Percentiles rank a stretch among this genome's conserved stretches.
Conservation (phyloP, 179 eudicot genomes). For the Actinidia polygama region DNA sequence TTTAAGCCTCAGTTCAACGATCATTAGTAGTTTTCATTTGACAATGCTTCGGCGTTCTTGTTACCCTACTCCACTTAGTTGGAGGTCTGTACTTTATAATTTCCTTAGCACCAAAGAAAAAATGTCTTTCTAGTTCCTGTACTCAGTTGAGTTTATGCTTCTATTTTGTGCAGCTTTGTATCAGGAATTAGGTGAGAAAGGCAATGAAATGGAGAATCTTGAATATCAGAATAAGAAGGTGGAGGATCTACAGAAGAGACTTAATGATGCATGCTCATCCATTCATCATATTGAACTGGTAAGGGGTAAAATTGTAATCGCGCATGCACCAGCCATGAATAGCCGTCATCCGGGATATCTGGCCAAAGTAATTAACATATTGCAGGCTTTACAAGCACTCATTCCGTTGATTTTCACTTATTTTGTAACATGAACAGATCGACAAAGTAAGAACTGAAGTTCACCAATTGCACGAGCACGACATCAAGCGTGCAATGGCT, state of each 20-base stretch:
- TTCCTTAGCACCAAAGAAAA: too few species aligned
- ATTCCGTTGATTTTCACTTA: neutral
- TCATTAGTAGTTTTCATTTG: neutral
- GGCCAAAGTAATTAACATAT: neutral
- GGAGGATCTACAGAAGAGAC: constrained; percentile 76
- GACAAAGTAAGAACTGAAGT: constrained; percentile 55
- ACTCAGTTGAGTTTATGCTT: neutral
- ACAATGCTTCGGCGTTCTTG: neutral
- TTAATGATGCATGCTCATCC: constrained; percentile 71
- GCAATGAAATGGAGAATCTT: constrained; percentile 67
- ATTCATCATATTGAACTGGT: constrained; percentile 80
- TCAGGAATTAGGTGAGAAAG: constrained; percentile 79
- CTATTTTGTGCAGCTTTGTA: constrained; percentile 69
- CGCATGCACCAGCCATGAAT: neutral
- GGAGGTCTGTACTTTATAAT: neutral
- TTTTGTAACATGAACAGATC: constrained; percentile 48
- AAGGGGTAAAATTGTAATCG: constrained; percentile 27
- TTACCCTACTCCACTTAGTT: constrained; percentile 9
- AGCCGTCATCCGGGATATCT: neutral
- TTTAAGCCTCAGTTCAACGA: too few species aligned
- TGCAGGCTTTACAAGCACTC: neutral
- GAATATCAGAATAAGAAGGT: constrained; percentile 78
- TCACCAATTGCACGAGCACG: constrained; percentile 54
- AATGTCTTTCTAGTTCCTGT: neutral
- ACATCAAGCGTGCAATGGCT: constrained; percentile 55